Evolutionary conservation across 192 early-diverging fungal genomes (phyloP), one percentile per base, ranked within the genome.

Genomic region (Dispira parvispora): DNA sequence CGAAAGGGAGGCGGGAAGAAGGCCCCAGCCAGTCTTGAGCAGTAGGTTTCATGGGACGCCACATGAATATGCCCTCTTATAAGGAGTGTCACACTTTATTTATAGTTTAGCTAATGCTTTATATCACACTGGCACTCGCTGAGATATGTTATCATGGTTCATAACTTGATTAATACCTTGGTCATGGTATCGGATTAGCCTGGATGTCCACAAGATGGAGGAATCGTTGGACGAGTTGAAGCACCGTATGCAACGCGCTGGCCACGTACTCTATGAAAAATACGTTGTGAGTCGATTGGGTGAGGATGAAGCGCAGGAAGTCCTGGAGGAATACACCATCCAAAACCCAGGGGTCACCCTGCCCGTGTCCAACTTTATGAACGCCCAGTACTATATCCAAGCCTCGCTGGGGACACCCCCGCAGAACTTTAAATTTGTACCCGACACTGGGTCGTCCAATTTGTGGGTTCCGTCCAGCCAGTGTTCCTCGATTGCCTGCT

Each of bases 361-460:
- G 45, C 90, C 91, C 27, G 76, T 91, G 21, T 85, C 88, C 44
- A 88, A 94, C 79, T 93, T 83, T 70, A 86, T 90, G 90, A 96
- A 98, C 64, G 95, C 93, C 3, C 87, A 89, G 80, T 99, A 97
- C 78, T 99, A 86, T 67, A 94, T 92, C 21, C 88, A 93, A 47
- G 86, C 95, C 68, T 74, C 74, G 28, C 62, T 94, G 52, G 92
- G 89, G 9, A 88, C 89, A 20, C 95, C 95, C 21, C 75, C 84
- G 27, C 93, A 98, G 74, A 83, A 75, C 10, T 98, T 98, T 77
- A 84, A 83, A 56, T 91, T 94, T 38, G 85, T 92, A 44, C 90
- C 92, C 54, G 95, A 98, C 72, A 98, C 94, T 8, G 94, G 93
- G 26, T 91, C 86, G 46, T 87, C 87, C 43, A 97, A 96, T 72